Evolutionary conservation across 768 basidiomycete genomes (phyloP).

Genomic region (Trametes cinnabarina): DNA sequence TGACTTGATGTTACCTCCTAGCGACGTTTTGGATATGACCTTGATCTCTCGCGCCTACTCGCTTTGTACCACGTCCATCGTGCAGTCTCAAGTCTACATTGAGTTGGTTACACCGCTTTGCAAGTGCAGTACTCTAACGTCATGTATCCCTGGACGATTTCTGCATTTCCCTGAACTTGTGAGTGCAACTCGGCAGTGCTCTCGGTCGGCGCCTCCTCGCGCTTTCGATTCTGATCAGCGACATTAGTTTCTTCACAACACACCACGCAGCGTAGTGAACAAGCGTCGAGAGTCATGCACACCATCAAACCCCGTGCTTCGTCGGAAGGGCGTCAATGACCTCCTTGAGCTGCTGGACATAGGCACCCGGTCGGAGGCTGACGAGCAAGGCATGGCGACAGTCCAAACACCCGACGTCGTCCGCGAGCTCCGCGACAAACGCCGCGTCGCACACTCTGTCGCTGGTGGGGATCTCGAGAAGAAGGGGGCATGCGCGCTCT

Average conservation of each 20-base stretch:
- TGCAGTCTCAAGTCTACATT: neutral
- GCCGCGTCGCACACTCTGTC: neutral
- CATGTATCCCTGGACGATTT: no score
- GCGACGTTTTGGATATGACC: neutral
- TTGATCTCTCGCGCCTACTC: neutral
- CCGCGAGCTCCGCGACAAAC: neutral
- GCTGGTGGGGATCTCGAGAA: neutral
- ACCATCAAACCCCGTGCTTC: neutral
- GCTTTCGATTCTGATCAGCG: no score
- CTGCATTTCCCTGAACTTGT: no score
- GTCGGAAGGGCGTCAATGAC: neutral
- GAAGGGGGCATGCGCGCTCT: neutral
- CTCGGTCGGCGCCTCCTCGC: no score
- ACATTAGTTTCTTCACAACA: no score
- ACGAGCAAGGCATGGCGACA: neutral
- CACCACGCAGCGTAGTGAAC: no score
- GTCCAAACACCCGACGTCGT: neutral
- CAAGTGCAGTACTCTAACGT: no score
- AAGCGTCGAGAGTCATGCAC: no score
- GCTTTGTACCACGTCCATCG: conserved; percentile 2
- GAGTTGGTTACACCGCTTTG: neutral
- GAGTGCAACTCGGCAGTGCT: no score
- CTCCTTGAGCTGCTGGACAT: neutral
- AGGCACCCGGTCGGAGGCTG: neutral
- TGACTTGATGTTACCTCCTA: conserved; percentile 5